These are phyloP conservation scores for Dillenia turbinata DNA, from an alignment of 164 flowering plant species.

Conservation along the genomic window DNA sequence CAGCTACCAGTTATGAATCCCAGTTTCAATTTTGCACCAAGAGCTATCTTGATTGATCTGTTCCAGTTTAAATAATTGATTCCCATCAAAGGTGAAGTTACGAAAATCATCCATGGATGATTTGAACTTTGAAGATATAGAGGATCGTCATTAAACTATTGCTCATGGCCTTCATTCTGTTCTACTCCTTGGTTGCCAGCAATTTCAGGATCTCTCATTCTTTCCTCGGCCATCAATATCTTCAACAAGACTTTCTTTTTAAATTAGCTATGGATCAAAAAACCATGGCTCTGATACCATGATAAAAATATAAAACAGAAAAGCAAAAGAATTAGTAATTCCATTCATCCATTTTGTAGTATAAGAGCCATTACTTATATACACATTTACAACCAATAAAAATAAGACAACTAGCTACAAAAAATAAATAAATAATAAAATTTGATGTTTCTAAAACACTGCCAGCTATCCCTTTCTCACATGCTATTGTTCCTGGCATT, in stretches of 20 bases:
- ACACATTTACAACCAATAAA: too few species aligned
- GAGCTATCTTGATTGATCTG: not conserved
- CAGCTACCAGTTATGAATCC: not conserved
- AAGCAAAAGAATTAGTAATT: too few species aligned
- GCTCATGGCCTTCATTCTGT: not conserved
- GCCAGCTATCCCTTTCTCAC: too few species aligned
- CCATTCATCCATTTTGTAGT: too few species aligned
- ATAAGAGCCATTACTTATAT: too few species aligned
- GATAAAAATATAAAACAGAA: not conserved
- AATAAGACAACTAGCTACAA: too few species aligned
- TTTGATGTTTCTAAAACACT: too few species aligned
- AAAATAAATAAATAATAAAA: too few species aligned
- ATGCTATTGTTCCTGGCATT: too few species aligned
- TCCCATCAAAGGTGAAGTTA: not conserved
- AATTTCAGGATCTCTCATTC: not conserved
- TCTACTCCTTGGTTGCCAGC: not conserved
- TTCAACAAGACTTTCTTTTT: not conserved
- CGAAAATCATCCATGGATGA: constrained; percentile 1
- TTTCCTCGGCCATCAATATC: not conserved
- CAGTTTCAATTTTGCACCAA: not conserved
- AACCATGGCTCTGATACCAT: not conserved
- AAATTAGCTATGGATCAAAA: not conserved
- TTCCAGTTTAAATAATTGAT: constrained; percentile 2
- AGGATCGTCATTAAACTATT: not conserved
- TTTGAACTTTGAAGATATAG: not conserved